phyloP scores from a whole-genome alignment of 1,284 basidiomycete genomes.

The Cryptococcus floricola region DNA sequence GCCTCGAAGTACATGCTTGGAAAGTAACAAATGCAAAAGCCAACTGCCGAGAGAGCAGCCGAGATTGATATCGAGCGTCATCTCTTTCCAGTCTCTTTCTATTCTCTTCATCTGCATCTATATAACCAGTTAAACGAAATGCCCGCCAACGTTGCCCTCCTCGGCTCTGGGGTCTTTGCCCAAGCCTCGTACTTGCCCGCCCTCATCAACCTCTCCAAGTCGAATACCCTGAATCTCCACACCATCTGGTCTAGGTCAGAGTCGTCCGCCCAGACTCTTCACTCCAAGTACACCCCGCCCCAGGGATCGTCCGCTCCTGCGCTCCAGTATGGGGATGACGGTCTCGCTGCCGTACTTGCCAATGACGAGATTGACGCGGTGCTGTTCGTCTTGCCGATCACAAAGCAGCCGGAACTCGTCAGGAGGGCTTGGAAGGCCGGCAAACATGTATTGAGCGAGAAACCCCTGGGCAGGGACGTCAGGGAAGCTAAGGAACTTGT shows the following conservation, averaged over 20 bases:
- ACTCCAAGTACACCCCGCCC: conserved; percentile 42
- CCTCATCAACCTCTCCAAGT: conserved; percentile 52
- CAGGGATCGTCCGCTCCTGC: conserved; percentile 39
- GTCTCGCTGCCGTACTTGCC: conserved; percentile 62
- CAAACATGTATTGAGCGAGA: conserved; percentile 75
- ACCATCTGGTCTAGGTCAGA: conserved; percentile 76
- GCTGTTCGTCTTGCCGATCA: conserved; percentile 72
- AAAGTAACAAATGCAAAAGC: too few species aligned
- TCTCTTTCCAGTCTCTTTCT: too few species aligned
- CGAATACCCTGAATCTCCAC: conserved; percentile 54
- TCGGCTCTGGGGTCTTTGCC: conserved; percentile 45
- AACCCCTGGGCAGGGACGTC: conserved; percentile 74
- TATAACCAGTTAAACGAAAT: conserved; percentile 8
- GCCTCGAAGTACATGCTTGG: too few species aligned
- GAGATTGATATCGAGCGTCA: too few species aligned
- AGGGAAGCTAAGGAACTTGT: conserved; percentile 62
- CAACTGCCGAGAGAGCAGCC: too few species aligned
- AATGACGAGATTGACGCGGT: conserved; percentile 66
- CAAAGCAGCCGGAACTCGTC: conserved; percentile 64
- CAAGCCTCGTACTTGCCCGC: conserved; percentile 64
- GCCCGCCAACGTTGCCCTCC: conserved; percentile 36
- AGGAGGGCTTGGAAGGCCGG: conserved; percentile 58
- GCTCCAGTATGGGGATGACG: conserved; percentile 59
- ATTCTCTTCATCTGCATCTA: background rate
- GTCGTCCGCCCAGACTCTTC: conserved; percentile 56